phyloP scores from a whole-genome alignment of 441 rosid species.

The Jatropha podagrica region DNA sequence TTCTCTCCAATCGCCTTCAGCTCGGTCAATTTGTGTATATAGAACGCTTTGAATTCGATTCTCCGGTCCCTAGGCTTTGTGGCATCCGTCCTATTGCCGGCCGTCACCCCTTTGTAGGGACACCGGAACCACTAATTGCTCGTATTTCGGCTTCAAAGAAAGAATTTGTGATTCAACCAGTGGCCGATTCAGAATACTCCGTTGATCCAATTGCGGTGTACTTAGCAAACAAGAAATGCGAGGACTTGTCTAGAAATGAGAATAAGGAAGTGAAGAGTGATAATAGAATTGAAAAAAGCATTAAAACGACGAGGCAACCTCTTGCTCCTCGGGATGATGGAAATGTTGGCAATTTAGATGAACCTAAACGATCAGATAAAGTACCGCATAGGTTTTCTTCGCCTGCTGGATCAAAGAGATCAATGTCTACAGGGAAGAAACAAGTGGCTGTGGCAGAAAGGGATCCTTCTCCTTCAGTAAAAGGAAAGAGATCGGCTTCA shows the following conservation, averaged over 20 bases:
- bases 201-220: slow-evolving; percentile 79
- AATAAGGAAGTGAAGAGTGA: slow-evolving; percentile 21
- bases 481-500: slow-evolving; percentile 81
- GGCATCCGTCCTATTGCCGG: slow-evolving; percentile 86
- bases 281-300: slow-evolving; percentile 30
- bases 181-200: slow-evolving; percentile 59
- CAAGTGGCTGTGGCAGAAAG: slow-evolving; percentile 41
- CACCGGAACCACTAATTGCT: slow-evolving; percentile 76
- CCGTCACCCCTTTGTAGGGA: slow-evolving; percentile 76
- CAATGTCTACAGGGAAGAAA: slow-evolving; percentile 53
- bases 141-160: slow-evolving; percentile 64
- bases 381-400: slow-evolving; percentile 72
- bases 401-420: slow-evolving; percentile 65
- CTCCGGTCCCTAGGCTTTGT: slow-evolving; percentile 75
- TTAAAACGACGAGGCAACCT: slow-evolving; percentile 41
- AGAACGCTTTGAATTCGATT: slow-evolving; percentile 70
- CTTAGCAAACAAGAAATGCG: slow-evolving; percentile 48
- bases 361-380: slow-evolving; percentile 34
- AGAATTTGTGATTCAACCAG: slow-evolving; percentile 84
- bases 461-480: slow-evolving; percentile 68
- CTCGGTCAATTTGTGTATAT: slow-evolving; percentile 88
- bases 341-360: slow-evolving; percentile 22
- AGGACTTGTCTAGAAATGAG: slow-evolving; percentile 11
- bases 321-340: slow-evolving; percentile 58
- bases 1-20: slow-evolving; percentile 89